These are phyloP conservation scores for Secale cereale DNA, from an alignment of 176 grass and related monocot species.

Conservation along the genomic window DNA sequence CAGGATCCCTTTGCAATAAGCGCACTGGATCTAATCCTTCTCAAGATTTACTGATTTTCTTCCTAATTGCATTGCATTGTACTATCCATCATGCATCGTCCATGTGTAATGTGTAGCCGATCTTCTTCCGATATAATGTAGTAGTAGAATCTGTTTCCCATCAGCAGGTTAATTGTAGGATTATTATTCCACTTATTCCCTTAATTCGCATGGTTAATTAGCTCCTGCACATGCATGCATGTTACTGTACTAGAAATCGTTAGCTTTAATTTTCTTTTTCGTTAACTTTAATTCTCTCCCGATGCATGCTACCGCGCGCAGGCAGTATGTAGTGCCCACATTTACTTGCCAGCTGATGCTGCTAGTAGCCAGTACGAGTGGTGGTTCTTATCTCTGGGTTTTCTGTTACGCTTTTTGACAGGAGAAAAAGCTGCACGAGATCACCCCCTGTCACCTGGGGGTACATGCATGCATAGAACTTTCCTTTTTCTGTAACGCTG, in stretches of 20 bases:
- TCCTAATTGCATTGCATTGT: background rate
- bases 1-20: background rate
- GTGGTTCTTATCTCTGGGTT: constrained; percentile 17
- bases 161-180: background rate
- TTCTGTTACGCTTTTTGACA: constrained; percentile 26
- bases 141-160: too few species aligned
- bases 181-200: background rate
- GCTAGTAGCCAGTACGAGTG: background rate
- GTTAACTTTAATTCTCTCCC: background rate
- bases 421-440: constrained; percentile 36
- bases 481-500: constrained; percentile 2
- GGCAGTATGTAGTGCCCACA: background rate
- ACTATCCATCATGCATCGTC: background rate
- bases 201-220: background rate
- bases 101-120: background rate
- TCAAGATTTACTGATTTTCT: background rate
- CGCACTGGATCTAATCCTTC: background rate
- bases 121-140: background rate
- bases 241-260: background rate
- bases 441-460: background rate
- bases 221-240: background rate
- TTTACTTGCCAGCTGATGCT: background rate
- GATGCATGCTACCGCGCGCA: background rate
- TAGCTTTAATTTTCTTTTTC: background rate
- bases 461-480: constrained; percentile 14